phyloP scores from a whole-genome alignment of 257 asterid species.

The Fraxinus anomala region DNA sequence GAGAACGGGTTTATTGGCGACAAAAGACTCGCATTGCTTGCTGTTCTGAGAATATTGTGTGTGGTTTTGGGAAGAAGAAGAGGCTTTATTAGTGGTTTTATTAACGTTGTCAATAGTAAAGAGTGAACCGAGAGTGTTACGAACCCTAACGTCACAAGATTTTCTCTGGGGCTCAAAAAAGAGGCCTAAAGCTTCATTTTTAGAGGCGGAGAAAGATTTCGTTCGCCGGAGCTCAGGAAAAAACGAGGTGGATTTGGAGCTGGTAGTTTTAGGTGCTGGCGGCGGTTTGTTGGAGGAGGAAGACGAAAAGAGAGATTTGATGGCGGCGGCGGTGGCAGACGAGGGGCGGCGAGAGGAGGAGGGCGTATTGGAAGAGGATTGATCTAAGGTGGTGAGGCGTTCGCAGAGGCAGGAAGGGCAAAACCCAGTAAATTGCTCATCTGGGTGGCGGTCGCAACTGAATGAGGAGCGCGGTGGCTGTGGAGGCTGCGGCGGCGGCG shows the following conservation, averaged over 20 bases:
- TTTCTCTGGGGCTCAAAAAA: constrained; percentile 76
- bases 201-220: constrained; percentile 80
- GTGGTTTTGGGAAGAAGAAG: constrained; percentile 23
- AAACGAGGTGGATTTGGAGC: constrained; percentile 45
- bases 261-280: constrained; percentile 44
- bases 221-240: constrained; percentile 78
- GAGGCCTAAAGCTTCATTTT: constrained; percentile 69
- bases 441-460: constrained; percentile 84
- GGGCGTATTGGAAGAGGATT: constrained; percentile 56
- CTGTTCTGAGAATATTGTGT: not conserved
- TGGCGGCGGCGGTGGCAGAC: constrained; percentile 64
- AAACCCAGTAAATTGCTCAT: constrained; percentile 75
- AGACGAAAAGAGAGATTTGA: constrained; percentile 62
- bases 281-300: constrained; percentile 40
- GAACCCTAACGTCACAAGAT: constrained; percentile 84
- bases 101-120: constrained; percentile 53
- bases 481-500: constrained; percentile 85
- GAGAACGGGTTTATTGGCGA: constrained; percentile 41
- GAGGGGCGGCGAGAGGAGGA: constrained; percentile 80
- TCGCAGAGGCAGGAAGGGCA: constrained; percentile 88
- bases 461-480: constrained; percentile 88
- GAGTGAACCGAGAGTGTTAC: constrained; percentile 61
- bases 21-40: constrained; percentile 32
- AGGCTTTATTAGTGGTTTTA: constrained; percentile 21
- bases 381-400: constrained; percentile 74